Conservation (phyloP, 2,329 filamentous ascomycete species). For the Talaromyces pinophilus region DNA sequence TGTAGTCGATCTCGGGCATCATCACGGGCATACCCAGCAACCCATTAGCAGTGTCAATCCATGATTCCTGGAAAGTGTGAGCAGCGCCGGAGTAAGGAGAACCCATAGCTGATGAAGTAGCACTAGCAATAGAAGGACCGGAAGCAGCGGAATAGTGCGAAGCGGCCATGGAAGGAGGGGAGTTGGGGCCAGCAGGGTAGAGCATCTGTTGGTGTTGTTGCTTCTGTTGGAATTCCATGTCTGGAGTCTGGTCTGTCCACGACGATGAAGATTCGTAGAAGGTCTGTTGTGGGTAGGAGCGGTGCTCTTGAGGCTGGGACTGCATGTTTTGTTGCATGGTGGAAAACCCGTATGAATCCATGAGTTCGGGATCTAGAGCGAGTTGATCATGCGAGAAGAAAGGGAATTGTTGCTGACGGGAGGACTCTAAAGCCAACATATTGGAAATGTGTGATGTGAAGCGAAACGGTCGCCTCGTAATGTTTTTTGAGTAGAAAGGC, state of each 20-base stretch:
- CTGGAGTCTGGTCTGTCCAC: constrained; percentile 31
- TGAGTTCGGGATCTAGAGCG: constrained; percentile 36
- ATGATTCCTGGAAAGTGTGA: constrained; percentile 61
- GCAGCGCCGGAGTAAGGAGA: constrained; percentile 66
- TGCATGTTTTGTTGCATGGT: constrained; percentile 30
- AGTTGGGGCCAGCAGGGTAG: constrained; percentile 33
- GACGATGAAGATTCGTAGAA: constrained; percentile 33
- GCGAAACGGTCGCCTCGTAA: background rate
- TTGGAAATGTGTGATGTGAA: background rate
- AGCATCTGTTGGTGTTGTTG: constrained; percentile 23
- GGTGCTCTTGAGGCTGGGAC: constrained; percentile 28
- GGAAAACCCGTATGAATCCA: constrained; percentile 36
- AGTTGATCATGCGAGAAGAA: constrained; percentile 34
- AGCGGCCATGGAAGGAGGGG: constrained; percentile 38
- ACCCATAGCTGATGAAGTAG: constrained; percentile 66
- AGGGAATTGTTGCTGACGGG: constrained; percentile 34
- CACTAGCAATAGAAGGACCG: constrained; percentile 58
- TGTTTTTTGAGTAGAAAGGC: background rate
- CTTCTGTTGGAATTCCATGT: constrained; percentile 28
- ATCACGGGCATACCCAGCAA: constrained; percentile 60
- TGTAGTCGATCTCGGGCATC: constrained; percentile 58
- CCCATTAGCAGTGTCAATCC: constrained; percentile 55
- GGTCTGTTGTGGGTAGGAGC: constrained; percentile 28
- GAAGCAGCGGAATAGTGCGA: constrained; percentile 50
- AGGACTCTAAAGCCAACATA: constrained; percentile 39